Evolutionary conservation across 768 basidiomycete species (phyloP), one percentile per base, ranked within the genome.

Genomic region (Agrocybe pediades): DNA sequence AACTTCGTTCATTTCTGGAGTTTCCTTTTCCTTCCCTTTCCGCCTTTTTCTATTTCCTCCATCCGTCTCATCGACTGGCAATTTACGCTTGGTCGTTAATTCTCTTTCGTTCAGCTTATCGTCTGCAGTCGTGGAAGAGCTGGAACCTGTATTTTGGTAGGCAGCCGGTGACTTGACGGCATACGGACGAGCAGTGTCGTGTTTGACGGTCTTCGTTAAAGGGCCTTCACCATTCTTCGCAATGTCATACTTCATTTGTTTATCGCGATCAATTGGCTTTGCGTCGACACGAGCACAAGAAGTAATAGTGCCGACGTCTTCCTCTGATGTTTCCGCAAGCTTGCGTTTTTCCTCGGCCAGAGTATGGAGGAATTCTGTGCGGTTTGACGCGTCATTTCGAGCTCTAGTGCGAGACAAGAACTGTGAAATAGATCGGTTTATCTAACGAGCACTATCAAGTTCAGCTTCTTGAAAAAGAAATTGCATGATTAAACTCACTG

Each of bases 161-260:
- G 16, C 24, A 19, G 52, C 11, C 21, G 17, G 33, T 4, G 20
- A 3, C 17, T 24, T 33, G 15, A 13, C 16, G 6, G 3, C 49
- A 17, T 47, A 17, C 16, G 30, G 25, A 36, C 25, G 48, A 23
- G 41, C 11, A 45, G 29, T 6, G 27, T n/a, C 40, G 16, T 23
- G n/a, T 29, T 59, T 59, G 41, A 56, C 62, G 0, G 85, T 90
- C 60, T 83, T 76, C 25, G 81, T 77, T 40, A 93, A 71, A 1
- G 90, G 89, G 0, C 90, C 90, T 30, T 88, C 88, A 49, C 84
- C 86, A 56, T 92, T 91, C 69, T 85, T 90, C n/a, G 86, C 87
- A 56, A 93, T 88, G 65, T 93, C 91, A 58, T 92, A 92, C 65
- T 88, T 89, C 77, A 92, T 90, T 62, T 92, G 91, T 1, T 82